Base-by-base conservation (phyloP, 2,329 filamentous ascomycete species). In the Alternaria tenuissima region DNA sequence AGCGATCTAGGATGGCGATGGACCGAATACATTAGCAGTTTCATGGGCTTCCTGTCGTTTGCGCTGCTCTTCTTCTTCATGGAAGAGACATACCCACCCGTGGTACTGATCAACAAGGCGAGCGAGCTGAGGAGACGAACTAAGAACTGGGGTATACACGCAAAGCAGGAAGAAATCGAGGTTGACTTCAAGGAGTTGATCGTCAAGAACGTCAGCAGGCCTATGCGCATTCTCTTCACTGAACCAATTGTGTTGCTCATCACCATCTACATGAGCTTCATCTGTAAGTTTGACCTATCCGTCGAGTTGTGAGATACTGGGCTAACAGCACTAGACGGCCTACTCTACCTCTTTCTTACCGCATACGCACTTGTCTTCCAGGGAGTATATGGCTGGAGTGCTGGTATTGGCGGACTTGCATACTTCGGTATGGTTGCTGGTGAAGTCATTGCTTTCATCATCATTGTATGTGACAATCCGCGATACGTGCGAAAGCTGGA, bases 391-490 rank as follows among this genome's bases (percentile, higher is more conserved):
- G 84, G 86, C 66, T 90, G 94, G 81, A 87, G 81, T 34, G 71
- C 84, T 1, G 93, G 93, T 57, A 79, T 91, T 18, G 86, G 88
- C 4, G 93, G 93, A 2, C 84, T 97, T 5, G 88, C 92, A 5
- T 96, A 93, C 77, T 92, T 97, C 69, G 93, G 93, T 55, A 92
- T 97, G 89, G 87, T 95, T 52, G 70, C 83, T 8, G 92, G 92
- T 47, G 86, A 93, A 73, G 62, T 94, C 16, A 78, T 92, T 55
- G 91, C 90, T 0, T 91, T 90, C 49, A 61, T 82, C 8, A 83
- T 84, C 47, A 88, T 94, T 63, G 81, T 91, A 52, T 69, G 86
- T 39, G 84, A 85, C 70, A 86, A 92, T 76, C 87, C 87, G 24
- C 82, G 83, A 75, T 94, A 94, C 77, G 85, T 87, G 70, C 64